These are phyloP conservation scores for Dalbergia oliveri DNA, from an alignment of 306 rosid species.

Conservation along the genomic window DNA sequence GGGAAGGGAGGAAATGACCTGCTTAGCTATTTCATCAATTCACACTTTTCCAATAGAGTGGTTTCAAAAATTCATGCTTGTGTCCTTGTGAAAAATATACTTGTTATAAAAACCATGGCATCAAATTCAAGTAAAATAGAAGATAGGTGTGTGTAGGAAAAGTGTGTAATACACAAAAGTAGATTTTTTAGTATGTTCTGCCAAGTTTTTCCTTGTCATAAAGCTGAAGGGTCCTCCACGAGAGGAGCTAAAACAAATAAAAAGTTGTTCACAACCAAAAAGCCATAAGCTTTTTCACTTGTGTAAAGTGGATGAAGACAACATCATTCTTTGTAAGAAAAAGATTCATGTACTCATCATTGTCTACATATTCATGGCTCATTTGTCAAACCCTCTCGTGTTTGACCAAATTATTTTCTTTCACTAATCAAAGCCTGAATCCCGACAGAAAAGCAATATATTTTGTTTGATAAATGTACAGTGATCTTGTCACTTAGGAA, in stretches of 20 bases:
- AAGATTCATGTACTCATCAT: constrained; percentile 40
- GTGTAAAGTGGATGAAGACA: constrained; percentile 59
- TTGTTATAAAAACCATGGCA: constrained; percentile 43
- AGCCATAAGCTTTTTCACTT: constrained; percentile 44
- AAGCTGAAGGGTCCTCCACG: constrained; percentile 32
- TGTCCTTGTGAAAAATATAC: constrained; percentile 26
- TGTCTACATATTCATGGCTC: constrained; percentile 48
- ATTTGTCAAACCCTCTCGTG: constrained; percentile 56
- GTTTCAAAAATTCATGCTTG: constrained; percentile 36
- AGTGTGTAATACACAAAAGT: constrained; percentile 43
- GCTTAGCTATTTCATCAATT: constrained; percentile 29
- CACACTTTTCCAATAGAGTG: constrained; percentile 39
- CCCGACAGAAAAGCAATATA: constrained; percentile 28
- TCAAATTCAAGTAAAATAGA: constrained; percentile 37
- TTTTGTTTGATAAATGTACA: constrained; percentile 7
- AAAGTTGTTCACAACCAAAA: constrained; percentile 38
- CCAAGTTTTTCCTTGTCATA: constrained; percentile 41
- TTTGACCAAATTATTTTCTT: constrained; percentile 59
- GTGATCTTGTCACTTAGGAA: not conserved
- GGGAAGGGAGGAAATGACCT: not conserved
- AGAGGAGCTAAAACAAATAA: constrained; percentile 38
- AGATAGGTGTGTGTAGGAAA: constrained; percentile 41
- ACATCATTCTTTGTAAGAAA: constrained; percentile 66
- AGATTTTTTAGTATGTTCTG: constrained; percentile 40
- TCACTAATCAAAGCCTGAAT: constrained; percentile 19